Evolutionary conservation across 768 basidiomycete genomes (phyloP), one percentile per base, ranked within the genome.

Genomic region (Fomitopsis pulvina): DNA sequence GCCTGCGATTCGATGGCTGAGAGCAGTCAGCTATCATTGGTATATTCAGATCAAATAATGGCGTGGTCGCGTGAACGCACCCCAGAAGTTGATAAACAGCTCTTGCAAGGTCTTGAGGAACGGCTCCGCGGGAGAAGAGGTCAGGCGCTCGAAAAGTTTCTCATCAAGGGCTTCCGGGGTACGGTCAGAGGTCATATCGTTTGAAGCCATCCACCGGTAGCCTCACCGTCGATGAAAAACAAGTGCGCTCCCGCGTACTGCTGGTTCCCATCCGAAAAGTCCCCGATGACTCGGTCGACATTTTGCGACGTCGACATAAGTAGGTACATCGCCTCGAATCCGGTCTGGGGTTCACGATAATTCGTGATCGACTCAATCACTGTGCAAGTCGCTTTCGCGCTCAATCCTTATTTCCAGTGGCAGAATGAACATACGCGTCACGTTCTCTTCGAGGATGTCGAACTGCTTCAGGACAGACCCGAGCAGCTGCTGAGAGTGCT

Each of bases 241-340:
- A 97, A 66, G 65, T 98, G 90, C 0, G 88, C 95, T 0, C 71
- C 85, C 16, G 82, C 82, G 64, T 98, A 98, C 52, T 77, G 78
- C 57, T 85, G 81, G 57, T 75, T 73, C 12, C 75, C 76, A 34
- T 67, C 62, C 2, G 72, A 70, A 62, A 92, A 95, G 68, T 99
- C 96, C 28, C 75, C 80, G 58, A 98, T 85, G 60, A 99, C 76
- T 20, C 93, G 80, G 50, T 95, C 85, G 39, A 98, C 81, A 66
- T 98, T 98, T 71, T 92, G 89, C 1, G 81, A 81, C 3, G 96
- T 98, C 14, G 96, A 89, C 81, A 94, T 95, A 52, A 98, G 72
- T 53, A 99, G 69, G 65, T 99, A 98, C 60, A 98, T 73, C 28
- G 92, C 96, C 67, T 97, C 93, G 45, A 95, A 83, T 37, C 80